phyloP scores from a whole-genome alignment of 2,329 filamentous ascomycete species.

The Hymenoscyphus albidus region DNA sequence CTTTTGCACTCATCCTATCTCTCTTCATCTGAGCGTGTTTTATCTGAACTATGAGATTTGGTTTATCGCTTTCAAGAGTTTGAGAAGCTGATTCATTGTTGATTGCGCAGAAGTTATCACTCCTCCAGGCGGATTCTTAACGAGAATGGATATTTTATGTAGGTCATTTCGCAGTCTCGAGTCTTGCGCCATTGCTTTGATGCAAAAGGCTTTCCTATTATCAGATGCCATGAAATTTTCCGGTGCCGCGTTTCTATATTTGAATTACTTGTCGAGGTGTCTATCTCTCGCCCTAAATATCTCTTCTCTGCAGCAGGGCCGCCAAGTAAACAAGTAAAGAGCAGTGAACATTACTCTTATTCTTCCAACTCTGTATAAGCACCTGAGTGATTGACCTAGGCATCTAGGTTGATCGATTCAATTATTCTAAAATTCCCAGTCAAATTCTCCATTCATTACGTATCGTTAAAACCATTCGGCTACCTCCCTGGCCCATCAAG shows the following conservation, averaged over 20 bases:
- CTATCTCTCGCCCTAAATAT: background rate
- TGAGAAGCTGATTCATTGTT: background rate
- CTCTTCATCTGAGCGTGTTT: background rate
- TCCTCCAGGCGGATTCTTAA: conserved; percentile 30
- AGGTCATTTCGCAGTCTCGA: conserved; percentile 18
- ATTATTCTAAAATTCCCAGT: too few species aligned
- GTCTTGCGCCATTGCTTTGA: background rate
- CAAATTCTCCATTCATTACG: too few species aligned
- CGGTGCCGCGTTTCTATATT: background rate
- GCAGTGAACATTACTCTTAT: too few species aligned
- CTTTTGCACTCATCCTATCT: background rate
- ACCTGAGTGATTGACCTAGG: too few species aligned
- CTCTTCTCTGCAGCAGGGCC: background rate
- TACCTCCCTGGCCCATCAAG: too few species aligned
- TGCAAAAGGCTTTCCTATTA: too few species aligned
- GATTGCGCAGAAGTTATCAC: conserved; percentile 36
- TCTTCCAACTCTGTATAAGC: too few species aligned
- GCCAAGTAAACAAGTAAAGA: background rate
- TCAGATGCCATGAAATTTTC: background rate
- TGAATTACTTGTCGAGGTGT: background rate
- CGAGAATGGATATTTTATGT: conserved; percentile 36
- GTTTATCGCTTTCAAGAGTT: background rate
- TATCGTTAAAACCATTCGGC: too few species aligned
- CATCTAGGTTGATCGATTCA: too few species aligned
- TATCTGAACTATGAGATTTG: background rate